Evolutionary conservation across 768 basidiomycete genomes (phyloP), one percentile per base, ranked within the genome.

Genomic region (Boletus reticulatus): DNA sequence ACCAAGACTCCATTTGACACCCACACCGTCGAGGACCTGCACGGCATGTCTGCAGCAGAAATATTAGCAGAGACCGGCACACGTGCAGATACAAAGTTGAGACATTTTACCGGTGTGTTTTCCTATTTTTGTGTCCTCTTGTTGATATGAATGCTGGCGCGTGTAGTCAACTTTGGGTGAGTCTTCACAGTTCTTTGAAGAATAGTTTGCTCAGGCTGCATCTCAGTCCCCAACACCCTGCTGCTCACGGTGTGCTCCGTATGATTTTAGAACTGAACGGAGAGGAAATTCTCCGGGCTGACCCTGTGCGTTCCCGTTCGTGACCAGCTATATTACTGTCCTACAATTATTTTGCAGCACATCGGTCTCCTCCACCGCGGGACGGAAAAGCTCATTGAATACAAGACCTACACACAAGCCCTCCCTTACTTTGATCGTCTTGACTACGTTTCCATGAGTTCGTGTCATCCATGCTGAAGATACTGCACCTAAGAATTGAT

Each of bases 381-480:
- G 20, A 99, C 96, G 19, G 97, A 99, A 73, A 98, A 98, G 73
- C 81, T 99, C 49, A 98, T 98, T 59, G 97, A 98, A 74, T 96
- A 94, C 82, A 99, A 99, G 78, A 98, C 88, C 1, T 98, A 98
- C 68, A 91, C 86, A 6, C 97, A 99, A 77, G 97, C 97, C 1
- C 77, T 98, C 19, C 97, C 97, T 1, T 98, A 99, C 76, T 99
- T 99, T 69, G 97, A 99, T 72, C 93, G 97, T 64, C 81, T 98
- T 56, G 97, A 99, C 78, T 99, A 99, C 65, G 96, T 98, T 51
- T 98, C 96, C 47, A 98, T 98, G 97, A 99, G 94, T 95, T 66
- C 43, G 92, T 62, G 13, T 76, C 38, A 10, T 47, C 17, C 17
- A n/a, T 10, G 13, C 22, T 6, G 4, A 32, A 11, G 14, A 24